A percentile compares a stretch with the other conserved stretches of the same genome.
phyloP scores from a whole-genome alignment of 768 basidiomycete genomes.

The Trametes gibbosa region DNA sequence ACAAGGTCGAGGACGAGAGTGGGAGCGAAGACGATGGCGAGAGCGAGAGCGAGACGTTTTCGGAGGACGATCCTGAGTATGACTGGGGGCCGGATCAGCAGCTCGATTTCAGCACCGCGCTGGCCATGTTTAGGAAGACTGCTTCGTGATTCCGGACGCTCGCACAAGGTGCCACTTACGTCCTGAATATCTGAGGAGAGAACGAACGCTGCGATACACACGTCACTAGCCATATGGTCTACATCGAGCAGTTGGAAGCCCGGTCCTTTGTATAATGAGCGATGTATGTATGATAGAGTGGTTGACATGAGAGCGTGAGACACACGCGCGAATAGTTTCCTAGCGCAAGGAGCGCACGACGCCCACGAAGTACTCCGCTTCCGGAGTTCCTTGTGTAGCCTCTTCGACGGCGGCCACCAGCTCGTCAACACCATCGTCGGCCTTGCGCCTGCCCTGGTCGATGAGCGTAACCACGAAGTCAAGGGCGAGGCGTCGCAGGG shows the following conservation, averaged over 20 bases:
- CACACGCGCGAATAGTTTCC: neutral
- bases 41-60: too few species aligned
- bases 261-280: too few species aligned
- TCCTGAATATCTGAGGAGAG: too few species aligned
- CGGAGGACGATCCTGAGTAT: too few species aligned
- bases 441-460: conserved; percentile 2
- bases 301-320: neutral
- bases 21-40: too few species aligned
- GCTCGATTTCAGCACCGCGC: neutral
- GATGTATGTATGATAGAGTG: too few species aligned
- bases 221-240: too few species aligned
- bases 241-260: too few species aligned
- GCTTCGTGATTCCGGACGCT: neutral
- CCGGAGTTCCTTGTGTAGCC: conserved; percentile 19
- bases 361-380: conserved; percentile 22
- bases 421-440: conserved; percentile 3
- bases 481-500: conserved; percentile 56
- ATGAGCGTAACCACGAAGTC: conserved; percentile 50
- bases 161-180: too few species aligned
- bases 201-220: too few species aligned
- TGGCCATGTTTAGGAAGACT: neutral
- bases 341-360: neutral
- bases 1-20: too few species aligned
- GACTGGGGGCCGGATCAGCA: neutral
- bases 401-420: conserved; percentile 22